Evolutionary conservation across 1,139 yeast species (phyloP).

Genomic region (Candida labiduridarum): DNA sequence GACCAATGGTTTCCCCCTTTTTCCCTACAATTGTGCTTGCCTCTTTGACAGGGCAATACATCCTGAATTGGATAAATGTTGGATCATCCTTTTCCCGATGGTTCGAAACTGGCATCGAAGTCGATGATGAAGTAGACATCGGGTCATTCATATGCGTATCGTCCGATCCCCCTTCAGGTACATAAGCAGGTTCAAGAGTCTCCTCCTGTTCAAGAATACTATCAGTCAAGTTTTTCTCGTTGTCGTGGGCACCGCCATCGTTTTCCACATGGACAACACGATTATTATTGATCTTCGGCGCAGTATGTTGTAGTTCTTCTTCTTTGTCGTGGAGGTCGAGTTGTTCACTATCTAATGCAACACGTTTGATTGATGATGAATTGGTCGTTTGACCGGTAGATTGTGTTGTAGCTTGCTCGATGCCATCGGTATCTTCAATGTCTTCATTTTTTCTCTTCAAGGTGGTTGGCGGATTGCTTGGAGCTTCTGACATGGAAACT

Average conservation of each 20-base stretch:
- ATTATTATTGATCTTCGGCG: slow-evolving; percentile 30
- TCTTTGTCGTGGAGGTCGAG: slow-evolving; percentile 32
- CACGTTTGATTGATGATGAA: slow-evolving; percentile 48
- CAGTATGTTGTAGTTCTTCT: slow-evolving; percentile 46
- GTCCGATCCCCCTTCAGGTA: slow-evolving; percentile 3
- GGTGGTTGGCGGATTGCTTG: slow-evolving; percentile 11
- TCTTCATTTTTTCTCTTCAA: slow-evolving; percentile 74
- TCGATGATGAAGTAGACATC: slow-evolving; percentile 5
- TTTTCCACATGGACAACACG: slow-evolving; percentile 9
- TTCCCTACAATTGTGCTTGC: slow-evolving; percentile 78
- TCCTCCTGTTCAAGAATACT: slow-evolving; percentile 1
- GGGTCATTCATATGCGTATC: slow-evolving; percentile 8
- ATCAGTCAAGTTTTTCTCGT: not conserved
- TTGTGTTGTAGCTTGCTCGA: slow-evolving; percentile 26
- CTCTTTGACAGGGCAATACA: slow-evolving; percentile 77
- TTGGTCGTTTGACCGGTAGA: not conserved
- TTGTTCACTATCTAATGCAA: slow-evolving; percentile 67
- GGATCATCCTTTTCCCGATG: slow-evolving; percentile 51
- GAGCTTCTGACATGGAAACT: not conserved
- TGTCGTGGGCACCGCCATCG: slow-evolving; percentile 5
- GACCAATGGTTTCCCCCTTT: slow-evolving; percentile 72
- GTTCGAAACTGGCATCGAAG: slow-evolving; percentile 26
- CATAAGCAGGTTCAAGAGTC: slow-evolving; percentile 10
- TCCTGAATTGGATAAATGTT: slow-evolving; percentile 65
- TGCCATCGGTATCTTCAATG: slow-evolving; percentile 37